Evolutionary conservation across 371 early-diverging fungal species (phyloP).

Genomic region (Dichotomocladium elegans): DNA sequence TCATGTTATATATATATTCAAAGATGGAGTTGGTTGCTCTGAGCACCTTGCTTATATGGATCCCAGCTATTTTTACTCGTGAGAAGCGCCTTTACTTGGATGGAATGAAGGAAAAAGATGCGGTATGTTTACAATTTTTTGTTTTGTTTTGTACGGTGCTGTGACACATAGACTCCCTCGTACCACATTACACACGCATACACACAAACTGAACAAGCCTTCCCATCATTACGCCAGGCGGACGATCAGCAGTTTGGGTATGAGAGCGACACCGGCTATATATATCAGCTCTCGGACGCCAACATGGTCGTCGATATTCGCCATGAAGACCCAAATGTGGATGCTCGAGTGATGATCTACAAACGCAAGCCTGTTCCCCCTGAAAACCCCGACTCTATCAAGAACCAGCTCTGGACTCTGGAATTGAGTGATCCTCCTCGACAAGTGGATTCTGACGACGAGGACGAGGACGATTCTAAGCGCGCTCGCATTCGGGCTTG

Average conservation of each 20-base stretch:
- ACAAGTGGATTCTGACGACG: conserved; percentile 6
- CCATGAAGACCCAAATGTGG: conserved; percentile 17
- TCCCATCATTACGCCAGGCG: conserved; percentile 1
- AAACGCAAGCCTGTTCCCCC: conserved; percentile 16
- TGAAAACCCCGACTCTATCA: conserved; percentile 17
- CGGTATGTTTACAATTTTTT: conserved; percentile 15
- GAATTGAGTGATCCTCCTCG: conserved; percentile 39
- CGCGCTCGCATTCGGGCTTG: conserved; percentile 33
- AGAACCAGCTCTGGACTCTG: conserved; percentile 35
- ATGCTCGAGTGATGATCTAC: conserved; percentile 33
- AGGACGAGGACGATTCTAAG: conserved; percentile 13
- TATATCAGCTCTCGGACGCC: conserved; percentile 22
- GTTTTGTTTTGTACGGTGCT: neutral
- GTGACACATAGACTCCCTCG: too few relatives aligned
- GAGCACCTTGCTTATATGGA: neutral
- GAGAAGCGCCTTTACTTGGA: conserved; percentile 34
- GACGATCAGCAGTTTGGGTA: conserved; percentile 39
- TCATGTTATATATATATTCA: too few relatives aligned
- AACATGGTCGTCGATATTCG: conserved; percentile 35
- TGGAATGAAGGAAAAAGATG: conserved; percentile 34
- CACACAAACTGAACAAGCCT: neutral
- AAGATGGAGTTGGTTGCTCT: too few relatives aligned
- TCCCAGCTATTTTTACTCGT: conserved; percentile 32
- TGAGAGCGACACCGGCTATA: conserved; percentile 22
- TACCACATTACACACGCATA: too few relatives aligned